A percentile compares a stretch with the other conserved stretches of the same genome.
phyloP scores from a whole-genome alignment of 2,329 filamentous ascomycete genomes.

The Fusarium annulatum region DNA sequence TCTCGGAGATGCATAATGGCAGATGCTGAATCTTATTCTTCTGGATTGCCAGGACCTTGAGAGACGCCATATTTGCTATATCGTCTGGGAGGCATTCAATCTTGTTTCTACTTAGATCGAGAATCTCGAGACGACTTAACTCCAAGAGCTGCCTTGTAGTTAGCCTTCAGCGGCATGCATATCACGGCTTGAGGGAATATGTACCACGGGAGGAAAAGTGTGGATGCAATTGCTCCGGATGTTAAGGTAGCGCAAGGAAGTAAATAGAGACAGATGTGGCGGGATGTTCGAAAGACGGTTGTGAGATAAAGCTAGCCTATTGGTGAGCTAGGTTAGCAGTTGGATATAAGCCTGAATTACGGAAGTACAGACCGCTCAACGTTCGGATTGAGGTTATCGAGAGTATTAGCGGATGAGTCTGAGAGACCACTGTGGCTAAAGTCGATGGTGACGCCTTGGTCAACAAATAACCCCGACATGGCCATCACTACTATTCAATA shows the following conservation, averaged over 20 bases:
- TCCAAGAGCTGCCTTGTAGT: neutral
- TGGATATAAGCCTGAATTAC: neutral
- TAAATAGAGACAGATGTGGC: neutral
- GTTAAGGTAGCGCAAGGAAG: neutral
- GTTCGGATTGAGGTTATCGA: neutral
- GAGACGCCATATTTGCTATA: neutral
- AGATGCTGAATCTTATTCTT: neutral
- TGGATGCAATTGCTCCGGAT: neutral
- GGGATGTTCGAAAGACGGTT: neutral
- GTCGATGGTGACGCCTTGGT: neutral
- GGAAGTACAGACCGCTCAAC: neutral
- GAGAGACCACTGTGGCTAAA: neutral
- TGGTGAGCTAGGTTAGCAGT: neutral
- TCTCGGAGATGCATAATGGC: neutral
- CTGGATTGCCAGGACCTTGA: neutral
- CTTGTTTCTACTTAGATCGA: neutral
- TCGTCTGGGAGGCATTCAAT: neutral
- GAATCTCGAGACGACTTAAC: neutral
- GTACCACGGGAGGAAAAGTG: neutral
- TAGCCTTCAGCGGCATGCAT: neutral
- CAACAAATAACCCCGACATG: neutral
- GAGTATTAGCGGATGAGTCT: fast-evolving
- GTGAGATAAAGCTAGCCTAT: neutral
- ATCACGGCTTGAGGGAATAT: neutral
- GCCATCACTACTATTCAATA: neutral